phyloP scores from a whole-genome alignment of 148 eudicot genomes.

The Fagopyrum tataricum region DNA sequence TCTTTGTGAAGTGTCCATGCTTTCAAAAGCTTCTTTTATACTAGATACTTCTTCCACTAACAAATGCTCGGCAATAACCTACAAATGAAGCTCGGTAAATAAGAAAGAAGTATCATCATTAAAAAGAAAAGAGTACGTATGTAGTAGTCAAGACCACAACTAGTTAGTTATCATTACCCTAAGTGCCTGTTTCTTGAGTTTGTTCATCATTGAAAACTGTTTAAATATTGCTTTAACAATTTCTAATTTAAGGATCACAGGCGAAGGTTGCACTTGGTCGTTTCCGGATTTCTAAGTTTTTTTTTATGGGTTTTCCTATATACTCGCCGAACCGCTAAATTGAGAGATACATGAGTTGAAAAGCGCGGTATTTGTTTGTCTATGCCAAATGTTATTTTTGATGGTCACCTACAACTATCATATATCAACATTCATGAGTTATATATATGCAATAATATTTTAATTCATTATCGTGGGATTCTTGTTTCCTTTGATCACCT shows the following conservation, averaged over 20 bases:
- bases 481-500: too few relatives aligned
- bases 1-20: slow-evolving; percentile 36
- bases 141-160: not conserved
- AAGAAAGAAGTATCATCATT: not conserved
- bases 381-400: too few relatives aligned
- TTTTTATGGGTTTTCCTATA: too few relatives aligned
- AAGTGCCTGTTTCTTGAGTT: slow-evolving; percentile 72
- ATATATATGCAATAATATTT: too few relatives aligned
- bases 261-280: too few relatives aligned
- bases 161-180: slow-evolving; percentile 25
- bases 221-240: slow-evolving; percentile 71
- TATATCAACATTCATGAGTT: too few relatives aligned
- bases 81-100: slow-evolving; percentile 1
- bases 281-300: too few relatives aligned
- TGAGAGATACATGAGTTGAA: too few relatives aligned
- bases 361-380: too few relatives aligned
- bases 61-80: slow-evolving; percentile 46
- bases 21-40: slow-evolving; percentile 32
- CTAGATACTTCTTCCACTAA: slow-evolving; percentile 43
- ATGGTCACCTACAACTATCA: too few relatives aligned
- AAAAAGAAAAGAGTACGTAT: not conserved
- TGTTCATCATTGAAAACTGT: slow-evolving; percentile 77
- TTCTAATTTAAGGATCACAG: slow-evolving; percentile 21
- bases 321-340: too few relatives aligned
- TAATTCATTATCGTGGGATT: too few relatives aligned